Evolutionary conservation across 805 yeast species (phyloP), one percentile per base, ranked within the genome.

Genomic region (Zygosaccharomyces siamensis): DNA sequence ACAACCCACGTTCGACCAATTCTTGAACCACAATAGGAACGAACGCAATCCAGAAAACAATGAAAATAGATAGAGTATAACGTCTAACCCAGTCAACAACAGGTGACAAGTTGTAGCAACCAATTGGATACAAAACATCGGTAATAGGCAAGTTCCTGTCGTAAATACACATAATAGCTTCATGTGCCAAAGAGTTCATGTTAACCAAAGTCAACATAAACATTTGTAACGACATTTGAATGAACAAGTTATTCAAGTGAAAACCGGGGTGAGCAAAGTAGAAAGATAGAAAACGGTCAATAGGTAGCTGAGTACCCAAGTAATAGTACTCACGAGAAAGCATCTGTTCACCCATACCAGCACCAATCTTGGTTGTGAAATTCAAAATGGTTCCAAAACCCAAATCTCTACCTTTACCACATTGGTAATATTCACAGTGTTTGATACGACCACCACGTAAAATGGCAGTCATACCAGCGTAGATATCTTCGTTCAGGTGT

Each of bases 331-430:
- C 95, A 71, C 95, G 77, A 24, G 90, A 84, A 52, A 86, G 72
- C 83, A 86, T 83, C 68, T 86, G 95, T 70, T 86, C 95, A 68
- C 93, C 93, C 95, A 86, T 86, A 71, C 95, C 95, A 57, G 93
- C 90, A 70, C 95, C 95, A 77, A 86, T 85, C 71, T 86, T 86
- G 37, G 90, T 85, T 20, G 89, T 85, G 77, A 86, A 86, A 70
- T 86, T 86, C 75, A 85, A 75, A 71, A 86, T 85, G 4, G 93
- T 84, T 51, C 89, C 89, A 69, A 86, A 86, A 64, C 95, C 95
- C 61, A 86, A 75, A 77, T 86, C 95, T 75, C 95, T 77, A 66
- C 95, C 95, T 70, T 86, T 86, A 71, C 95, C 95, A 79, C 95
- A 86, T 72, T 86, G 95, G 71, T 81, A 83, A 66, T 85, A 86